Conservation (phyloP, 75 land plant genomes). For the Isoetes taiwanensis region DNA sequence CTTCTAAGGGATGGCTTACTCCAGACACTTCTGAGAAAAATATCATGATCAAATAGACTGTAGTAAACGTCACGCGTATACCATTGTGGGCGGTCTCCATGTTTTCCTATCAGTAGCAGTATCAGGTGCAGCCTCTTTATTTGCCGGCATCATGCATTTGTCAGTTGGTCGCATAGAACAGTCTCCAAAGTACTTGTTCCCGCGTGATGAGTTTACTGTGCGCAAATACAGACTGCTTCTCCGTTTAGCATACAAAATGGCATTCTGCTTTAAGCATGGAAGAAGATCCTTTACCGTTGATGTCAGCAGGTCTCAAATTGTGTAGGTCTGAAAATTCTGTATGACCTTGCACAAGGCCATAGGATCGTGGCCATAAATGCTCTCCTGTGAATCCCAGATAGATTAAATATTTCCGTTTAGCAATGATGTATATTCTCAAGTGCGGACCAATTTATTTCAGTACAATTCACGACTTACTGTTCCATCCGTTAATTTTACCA, state of each 20-base stretch:
- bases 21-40: no score
- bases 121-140: constrained; percentile 50
- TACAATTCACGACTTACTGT: constrained; percentile 29
- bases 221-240: not conserved
- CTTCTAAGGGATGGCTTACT: no score
- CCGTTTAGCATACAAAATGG: not conserved
- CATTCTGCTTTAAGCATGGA: not conserved
- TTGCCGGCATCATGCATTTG: constrained; percentile 47
- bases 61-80: not conserved
- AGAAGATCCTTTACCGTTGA: constrained; percentile 32
- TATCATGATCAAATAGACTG: not conserved
- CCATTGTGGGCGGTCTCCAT: constrained; percentile 61
- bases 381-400: constrained; percentile 34
- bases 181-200: constrained; percentile 60
- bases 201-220: constrained; percentile 64
- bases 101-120: constrained; percentile 43
- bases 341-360: constrained; percentile 34
- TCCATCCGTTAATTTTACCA: constrained; percentile 59
- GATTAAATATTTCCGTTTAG: not conserved
- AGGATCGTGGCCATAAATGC: constrained; percentile 74
- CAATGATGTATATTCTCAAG: not conserved
- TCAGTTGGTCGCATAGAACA: constrained; percentile 14
- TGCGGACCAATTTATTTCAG: not conserved
- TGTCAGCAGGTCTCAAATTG: constrained; percentile 62
- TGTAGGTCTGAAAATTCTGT: constrained; percentile 61